Evolutionary conservation across 2,329 filamentous ascomycete genomes (phyloP).

Genomic region (Trichoderma gracile): DNA sequence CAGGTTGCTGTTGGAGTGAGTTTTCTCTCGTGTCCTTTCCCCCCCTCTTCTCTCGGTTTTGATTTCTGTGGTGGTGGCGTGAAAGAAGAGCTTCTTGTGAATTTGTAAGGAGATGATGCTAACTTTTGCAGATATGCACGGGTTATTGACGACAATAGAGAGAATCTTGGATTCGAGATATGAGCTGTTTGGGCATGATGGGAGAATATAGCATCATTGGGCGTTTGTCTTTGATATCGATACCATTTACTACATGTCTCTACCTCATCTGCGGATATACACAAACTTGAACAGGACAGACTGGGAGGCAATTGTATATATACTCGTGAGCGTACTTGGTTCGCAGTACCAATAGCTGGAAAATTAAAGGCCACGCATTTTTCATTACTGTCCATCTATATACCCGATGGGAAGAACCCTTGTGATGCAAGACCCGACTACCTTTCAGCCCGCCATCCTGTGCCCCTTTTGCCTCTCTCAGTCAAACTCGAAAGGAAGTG

Average conservation of each 20-base stretch:
- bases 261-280: too few species aligned
- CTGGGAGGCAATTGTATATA: background rate
- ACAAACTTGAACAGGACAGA: too few species aligned
- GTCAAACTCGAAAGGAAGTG: background rate
- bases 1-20: constrained; percentile 67
- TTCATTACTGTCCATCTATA: constrained; percentile 25
- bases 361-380: background rate
- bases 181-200: background rate
- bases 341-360: background rate
- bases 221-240: too few species aligned
- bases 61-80: too few species aligned
- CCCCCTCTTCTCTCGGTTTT: too few species aligned
- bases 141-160: constrained; percentile 64
- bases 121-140: constrained; percentile 55
- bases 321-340: background rate
- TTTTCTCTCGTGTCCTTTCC: constrained; percentile 26
- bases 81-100: too few species aligned
- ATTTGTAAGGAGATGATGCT: too few species aligned
- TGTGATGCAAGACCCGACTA: background rate
- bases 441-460: background rate
- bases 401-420: constrained; percentile 3
- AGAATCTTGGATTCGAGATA: constrained; percentile 56
- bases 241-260: background rate
- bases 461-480: background rate
- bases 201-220: background rate